These are phyloP conservation scores for Funneliformis caledonium DNA, from an alignment of 371 early-diverging fungal genomes.

Conservation along the genomic window DNA sequence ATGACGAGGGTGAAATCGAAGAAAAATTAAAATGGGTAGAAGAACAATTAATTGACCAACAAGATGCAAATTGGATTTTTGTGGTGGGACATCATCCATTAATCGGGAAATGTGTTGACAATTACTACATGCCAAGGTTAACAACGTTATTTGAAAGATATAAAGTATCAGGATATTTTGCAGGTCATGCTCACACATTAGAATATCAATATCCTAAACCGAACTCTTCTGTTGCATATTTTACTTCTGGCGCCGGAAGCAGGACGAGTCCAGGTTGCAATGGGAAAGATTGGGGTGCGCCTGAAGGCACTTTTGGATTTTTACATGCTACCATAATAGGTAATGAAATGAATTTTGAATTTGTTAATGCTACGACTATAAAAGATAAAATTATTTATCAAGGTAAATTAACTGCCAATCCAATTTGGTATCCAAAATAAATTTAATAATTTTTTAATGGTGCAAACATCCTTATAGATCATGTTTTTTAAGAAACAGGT, in stretches of 20 bases:
- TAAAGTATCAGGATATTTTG: constrained; percentile 22
- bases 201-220: constrained; percentile 20
- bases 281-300: constrained; percentile 17
- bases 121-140: constrained; percentile 1
- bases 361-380: constrained; percentile 24
- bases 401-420: not conserved
- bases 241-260: constrained; percentile 30
- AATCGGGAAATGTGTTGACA: not conserved
- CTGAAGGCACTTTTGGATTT: constrained; percentile 29
- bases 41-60: constrained; percentile 1
- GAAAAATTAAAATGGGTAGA: constrained; percentile 23
- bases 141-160: constrained; percentile 11
- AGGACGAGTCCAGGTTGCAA: not conserved
- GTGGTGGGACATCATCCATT: constrained; percentile 34
- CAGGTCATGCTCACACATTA: constrained; percentile 28
- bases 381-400: constrained; percentile 20
- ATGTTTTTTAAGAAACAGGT: too few relatives aligned
- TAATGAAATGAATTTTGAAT: constrained; percentile 3
- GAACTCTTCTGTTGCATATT: not conserved
- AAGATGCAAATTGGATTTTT: constrained; percentile 37
- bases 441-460: too few relatives aligned
- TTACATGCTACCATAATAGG: constrained; percentile 22
- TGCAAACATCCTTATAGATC: too few relatives aligned
- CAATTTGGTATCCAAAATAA: constrained; percentile 17
- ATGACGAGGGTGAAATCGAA: not conserved